Base-by-base conservation (phyloP, 257 asterid species). In the Pogostemon cablin region DNA sequence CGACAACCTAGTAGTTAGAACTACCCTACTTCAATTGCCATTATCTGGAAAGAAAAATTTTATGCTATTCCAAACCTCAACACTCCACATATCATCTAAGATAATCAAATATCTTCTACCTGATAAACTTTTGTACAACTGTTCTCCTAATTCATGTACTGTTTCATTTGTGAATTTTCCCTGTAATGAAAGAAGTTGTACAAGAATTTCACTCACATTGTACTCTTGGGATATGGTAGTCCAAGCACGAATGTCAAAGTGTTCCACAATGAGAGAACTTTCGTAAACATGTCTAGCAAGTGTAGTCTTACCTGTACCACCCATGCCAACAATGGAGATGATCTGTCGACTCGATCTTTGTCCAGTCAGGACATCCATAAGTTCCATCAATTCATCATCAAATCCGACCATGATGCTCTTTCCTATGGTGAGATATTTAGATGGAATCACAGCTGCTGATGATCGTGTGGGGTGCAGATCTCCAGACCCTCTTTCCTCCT, bases 1-100 rank as follows among this genome's bases (percentile, higher is more conserved):
- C 7, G 38, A 63, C 41, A 43, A 25, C 68, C 68, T 63, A 63
- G 68, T 63, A 3, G 68, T 63, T 43, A 63, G 6, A 64, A 64
- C 10, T 20, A 64, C 40, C 25, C 56, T 42, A 44, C 69, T 64
- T 46, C 43, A 3, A 20, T 64, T 25, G 4, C 32, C 15, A 17
- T 64, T 64, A 43, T 64, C 32, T 2, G 69, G 69, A 64, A 63
- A 42, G 68, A 62, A 62, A 20, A 43, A 7, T 35, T 42, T 63
- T 9, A 63, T 43, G 25, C 12, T 12, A 39, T 60, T 48, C 65
- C 48, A 60, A 3, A 12, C 65, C 12, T 39, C 65, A 1, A 38
- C 20, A 0, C 65, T 11, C 65, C 65, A 60, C 65, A 60, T 60
- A 12, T 60, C 65, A 60, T 60, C 54, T 48, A 48, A 48, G 3